phyloP scores from a whole-genome alignment of 306 rosid genomes.

The Quercus dentata region DNA sequence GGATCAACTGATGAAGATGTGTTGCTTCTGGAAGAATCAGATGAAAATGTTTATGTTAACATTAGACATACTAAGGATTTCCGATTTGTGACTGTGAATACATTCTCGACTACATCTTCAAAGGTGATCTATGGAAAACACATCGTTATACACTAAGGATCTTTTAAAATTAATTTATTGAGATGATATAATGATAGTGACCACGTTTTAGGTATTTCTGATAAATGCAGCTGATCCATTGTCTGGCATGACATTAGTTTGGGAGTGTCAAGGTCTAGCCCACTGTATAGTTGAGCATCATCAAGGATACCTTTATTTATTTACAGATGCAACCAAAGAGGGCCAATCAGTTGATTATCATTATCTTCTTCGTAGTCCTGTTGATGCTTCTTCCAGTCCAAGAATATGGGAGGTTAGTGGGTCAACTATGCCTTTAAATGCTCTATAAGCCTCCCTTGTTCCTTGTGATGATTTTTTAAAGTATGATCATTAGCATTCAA shows the following conservation, averaged over 20 bases:
- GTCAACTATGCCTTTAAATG: neutral
- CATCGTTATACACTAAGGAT: neutral
- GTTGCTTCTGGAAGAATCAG: constrained; percentile 74
- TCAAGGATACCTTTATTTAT: constrained; percentile 66
- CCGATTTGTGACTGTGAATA: constrained; percentile 65
- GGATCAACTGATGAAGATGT: constrained; percentile 88
- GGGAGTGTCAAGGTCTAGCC: constrained; percentile 77
- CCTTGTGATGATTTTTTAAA: neutral
- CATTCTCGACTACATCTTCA: constrained; percentile 61
- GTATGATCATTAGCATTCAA: neutral
- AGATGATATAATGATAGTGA: constrained; percentile 33
- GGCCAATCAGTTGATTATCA: constrained; percentile 62
- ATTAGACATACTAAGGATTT: constrained; percentile 81
- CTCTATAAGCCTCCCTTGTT: neutral
- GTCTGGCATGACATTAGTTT: constrained; percentile 69
- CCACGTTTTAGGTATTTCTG: constrained; percentile 77
- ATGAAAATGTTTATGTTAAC: constrained; percentile 57
- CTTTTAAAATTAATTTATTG: neutral
- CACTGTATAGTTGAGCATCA: constrained; percentile 91
- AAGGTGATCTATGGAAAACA: constrained; percentile 53
- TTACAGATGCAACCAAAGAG: constrained; percentile 78
- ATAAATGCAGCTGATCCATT: constrained; percentile 92
- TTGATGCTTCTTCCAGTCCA: constrained; percentile 44
- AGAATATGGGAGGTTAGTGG: constrained; percentile 86
- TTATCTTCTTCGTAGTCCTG: constrained; percentile 68